Conservation (phyloP, 176 grass and related monocot species). For the Eremochloa ophiuroides region DNA sequence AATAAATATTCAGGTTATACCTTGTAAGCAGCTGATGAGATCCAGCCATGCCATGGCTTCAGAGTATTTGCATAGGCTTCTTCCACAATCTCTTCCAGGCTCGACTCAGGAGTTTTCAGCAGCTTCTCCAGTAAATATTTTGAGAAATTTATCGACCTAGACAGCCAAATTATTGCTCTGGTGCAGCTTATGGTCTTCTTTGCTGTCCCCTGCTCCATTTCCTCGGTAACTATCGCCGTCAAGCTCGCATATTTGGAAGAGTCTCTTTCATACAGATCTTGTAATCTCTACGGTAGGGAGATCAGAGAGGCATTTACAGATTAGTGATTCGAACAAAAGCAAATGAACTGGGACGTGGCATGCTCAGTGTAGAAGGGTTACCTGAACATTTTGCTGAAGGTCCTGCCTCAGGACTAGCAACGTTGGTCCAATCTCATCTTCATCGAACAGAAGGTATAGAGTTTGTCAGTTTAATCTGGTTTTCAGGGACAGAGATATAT, state of each 20-base stretch:
- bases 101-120: slow-evolving; percentile 34
- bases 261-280: slow-evolving; percentile 47
- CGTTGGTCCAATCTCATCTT: slow-evolving; percentile 82
- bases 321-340: not conserved
- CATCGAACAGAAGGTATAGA: slow-evolving; percentile 9
- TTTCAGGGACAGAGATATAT: not conserved
- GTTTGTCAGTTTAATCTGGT: slow-evolving; percentile 4
- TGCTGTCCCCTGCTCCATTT: slow-evolving; percentile 47
- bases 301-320: not conserved
- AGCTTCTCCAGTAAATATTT: slow-evolving; percentile 52
- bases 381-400: slow-evolving; percentile 71
- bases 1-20: slow-evolving; percentile 35
- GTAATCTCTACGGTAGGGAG: slow-evolving; percentile 49
- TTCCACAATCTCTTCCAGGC: slow-evolving; percentile 59
- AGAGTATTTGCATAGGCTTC: slow-evolving; percentile 56
- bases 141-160: slow-evolving; percentile 79
- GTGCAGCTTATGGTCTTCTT: slow-evolving; percentile 72
- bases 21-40: slow-evolving; percentile 79
- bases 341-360: not conserved
- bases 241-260: slow-evolving; percentile 47
- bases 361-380: slow-evolving; percentile 19
- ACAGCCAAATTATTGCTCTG: slow-evolving; percentile 73
- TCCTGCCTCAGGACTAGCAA: slow-evolving; percentile 78
- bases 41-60: slow-evolving; percentile 89
- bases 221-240: slow-evolving; percentile 53